phyloP scores from a whole-genome alignment of 441 rosid species.

The Erodium chrysanthum region DNA sequence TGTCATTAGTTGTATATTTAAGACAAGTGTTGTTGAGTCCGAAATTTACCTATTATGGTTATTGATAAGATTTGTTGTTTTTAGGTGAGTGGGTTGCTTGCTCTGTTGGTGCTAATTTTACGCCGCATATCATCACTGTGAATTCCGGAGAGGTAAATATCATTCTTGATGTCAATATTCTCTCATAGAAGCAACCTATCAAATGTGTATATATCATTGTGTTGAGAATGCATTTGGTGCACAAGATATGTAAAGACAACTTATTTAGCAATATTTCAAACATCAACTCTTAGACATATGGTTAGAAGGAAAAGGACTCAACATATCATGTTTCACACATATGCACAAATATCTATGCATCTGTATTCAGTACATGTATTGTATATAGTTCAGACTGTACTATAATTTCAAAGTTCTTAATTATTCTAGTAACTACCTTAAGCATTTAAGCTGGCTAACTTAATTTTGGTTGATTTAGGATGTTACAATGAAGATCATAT shows the following conservation, averaged over 20 bases:
- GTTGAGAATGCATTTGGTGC: background rate
- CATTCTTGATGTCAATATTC: background rate
- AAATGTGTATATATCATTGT: too few species aligned
- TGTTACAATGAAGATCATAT: constrained; percentile 85
- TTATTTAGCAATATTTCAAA: background rate
- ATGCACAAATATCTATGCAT: background rate
- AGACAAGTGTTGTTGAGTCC: background rate
- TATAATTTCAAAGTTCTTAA: background rate
- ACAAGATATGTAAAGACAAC: background rate
- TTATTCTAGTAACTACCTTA: background rate
- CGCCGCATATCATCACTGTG: constrained; percentile 77
- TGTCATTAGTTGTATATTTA: background rate
- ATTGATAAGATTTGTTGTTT: background rate
- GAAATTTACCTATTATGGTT: background rate
- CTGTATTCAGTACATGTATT: background rate
- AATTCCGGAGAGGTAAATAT: constrained; percentile 74
- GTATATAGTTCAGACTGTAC: background rate
- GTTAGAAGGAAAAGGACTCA: background rate
- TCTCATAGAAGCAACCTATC: background rate
- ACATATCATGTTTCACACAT: background rate
- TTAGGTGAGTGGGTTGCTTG: constrained; percentile 50
- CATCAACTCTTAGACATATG: background rate
- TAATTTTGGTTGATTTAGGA: constrained; percentile 37
- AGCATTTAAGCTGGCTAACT: background rate
- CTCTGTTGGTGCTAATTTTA: constrained; percentile 60